phyloP scores from a whole-genome alignment of 306 rosid species.

The Gynostemma pentaphyllum region DNA sequence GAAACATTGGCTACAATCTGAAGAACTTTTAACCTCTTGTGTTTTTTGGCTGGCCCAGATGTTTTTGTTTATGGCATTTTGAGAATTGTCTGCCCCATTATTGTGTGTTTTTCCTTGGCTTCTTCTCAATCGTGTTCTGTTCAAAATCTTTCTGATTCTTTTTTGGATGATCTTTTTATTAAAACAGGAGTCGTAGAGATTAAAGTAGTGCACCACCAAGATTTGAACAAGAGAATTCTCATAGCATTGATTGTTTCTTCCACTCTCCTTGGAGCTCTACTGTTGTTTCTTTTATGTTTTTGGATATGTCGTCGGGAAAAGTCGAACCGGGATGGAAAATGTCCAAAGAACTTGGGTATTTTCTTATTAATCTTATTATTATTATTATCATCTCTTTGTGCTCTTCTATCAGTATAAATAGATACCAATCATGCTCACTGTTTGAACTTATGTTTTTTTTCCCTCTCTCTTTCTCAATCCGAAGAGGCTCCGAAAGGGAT shows the following conservation, averaged over 20 bases:
- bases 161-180: constrained; percentile 10
- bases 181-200: constrained; percentile 40
- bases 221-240: constrained; percentile 56
- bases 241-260: constrained; percentile 56
- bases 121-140: background rate
- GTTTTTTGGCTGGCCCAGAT: constrained; percentile 1
- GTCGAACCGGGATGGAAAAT: constrained; percentile 22
- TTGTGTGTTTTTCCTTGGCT: background rate
- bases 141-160: too few relatives aligned
- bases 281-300: constrained; percentile 35
- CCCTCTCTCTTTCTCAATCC: constrained; percentile 9
- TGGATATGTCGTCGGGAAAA: constrained; percentile 41
- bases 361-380: constrained; percentile 1
- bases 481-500: constrained; percentile 46
- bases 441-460: constrained; percentile 1
- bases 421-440: background rate
- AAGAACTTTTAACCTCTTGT: background rate
- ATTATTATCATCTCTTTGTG: background rate
- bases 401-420: constrained; percentile 5
- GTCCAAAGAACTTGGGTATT: constrained; percentile 40
- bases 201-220: constrained; percentile 50
- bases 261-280: constrained; percentile 49
- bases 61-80: background rate
- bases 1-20: background rate
- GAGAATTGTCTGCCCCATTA: background rate